Evolutionary conservation across 306 rosid species (phyloP), one percentile per base, ranked within the genome.

Genomic region (Comarum palustre): DNA sequence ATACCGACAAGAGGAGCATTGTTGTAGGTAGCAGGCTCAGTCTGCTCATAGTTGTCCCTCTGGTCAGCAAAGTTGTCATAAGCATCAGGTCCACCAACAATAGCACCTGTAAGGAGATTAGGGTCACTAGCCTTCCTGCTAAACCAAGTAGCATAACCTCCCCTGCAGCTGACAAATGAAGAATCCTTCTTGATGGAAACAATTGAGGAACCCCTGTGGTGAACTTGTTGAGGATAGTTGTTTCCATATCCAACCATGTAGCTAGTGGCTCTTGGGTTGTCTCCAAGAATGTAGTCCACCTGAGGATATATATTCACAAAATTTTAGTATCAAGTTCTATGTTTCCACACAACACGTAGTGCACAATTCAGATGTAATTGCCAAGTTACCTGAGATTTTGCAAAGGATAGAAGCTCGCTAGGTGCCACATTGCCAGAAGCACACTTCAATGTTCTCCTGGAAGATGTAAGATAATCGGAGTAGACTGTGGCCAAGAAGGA

Each of bases 41-140:
- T 94, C 73, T 94, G 99, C 79, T 94, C 96, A 75, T 89, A 94
- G 46, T 94, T 94, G 62, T 94, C 92, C 77, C 99, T 89, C 77
- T 94, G 81, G 78, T 94, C 99, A 47, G 97, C 99, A 54, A 94
- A 94, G 86, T 94, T 84, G 76, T 94, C 99, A 67, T 94, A 91
- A 13, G 96, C 97, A 87, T 94, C 99, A 75, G 99, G 99, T 61
- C 99, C 97, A 34, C 99, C 99, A 41, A 94, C 99, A 80, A 90
- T 31, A 32, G 99, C 99, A 47, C 99, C 99, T 0, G 89, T 77
- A 45, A 94, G 96, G 1, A 83, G 86, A 64, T 94, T 94, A 54
- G 99, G 96, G 73, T 91, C 97, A 32, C 96, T 84, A 46, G 48
- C 80, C 81, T 94, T 90, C 69, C 87, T 83, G 80, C 83, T 79